Evolutionary conservation across 2,329 filamentous ascomycete species (phyloP).

Genomic region (Stachybotrys chlorohalonatus): DNA sequence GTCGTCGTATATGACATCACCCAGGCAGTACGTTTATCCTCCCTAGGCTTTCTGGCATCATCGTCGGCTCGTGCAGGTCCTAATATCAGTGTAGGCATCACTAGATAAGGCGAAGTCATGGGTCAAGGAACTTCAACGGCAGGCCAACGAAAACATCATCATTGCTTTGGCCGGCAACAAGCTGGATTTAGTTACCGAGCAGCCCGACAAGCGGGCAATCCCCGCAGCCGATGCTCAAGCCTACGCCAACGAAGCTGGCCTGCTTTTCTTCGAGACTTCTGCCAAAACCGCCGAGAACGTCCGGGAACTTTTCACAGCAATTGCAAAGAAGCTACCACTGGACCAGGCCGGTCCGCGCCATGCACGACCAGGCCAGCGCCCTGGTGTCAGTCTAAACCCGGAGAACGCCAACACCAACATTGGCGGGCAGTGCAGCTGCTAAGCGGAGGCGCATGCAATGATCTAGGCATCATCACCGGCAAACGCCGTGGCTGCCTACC

Average conservation of each 20-base stretch:
- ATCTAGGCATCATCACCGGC: background rate
- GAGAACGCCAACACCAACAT: conserved; percentile 50
- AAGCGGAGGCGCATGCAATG: conserved; percentile 13
- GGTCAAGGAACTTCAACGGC: conserved; percentile 97
- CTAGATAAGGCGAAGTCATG: conserved; percentile 98
- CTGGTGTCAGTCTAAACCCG: conserved; percentile 47
- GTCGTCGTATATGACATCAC: conserved; percentile 99
- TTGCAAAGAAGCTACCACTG: conserved; percentile 93
- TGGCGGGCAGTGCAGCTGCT: conserved; percentile 48
- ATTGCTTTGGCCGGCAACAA: conserved; percentile 98
- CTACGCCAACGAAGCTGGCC: conserved; percentile 85
- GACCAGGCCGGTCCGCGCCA: conserved; percentile 93
- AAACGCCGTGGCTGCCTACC: background rate
- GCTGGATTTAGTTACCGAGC: conserved; percentile 87
- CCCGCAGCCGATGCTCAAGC: conserved; percentile 83
- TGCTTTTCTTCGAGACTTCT: conserved; percentile 97
- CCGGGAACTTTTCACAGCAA: conserved; percentile 88
- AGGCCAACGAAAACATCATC: conserved; percentile 99
- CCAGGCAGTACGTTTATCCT: conserved; percentile 66
- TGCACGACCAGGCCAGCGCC: conserved; percentile 56
- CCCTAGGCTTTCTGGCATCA: background rate
- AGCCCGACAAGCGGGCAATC: conserved; percentile 93
- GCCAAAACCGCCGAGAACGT: conserved; percentile 98
- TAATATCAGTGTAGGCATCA: conserved; percentile 56
- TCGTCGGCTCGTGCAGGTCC: background rate